Conservation (phyloP, 495 filamentous ascomycete species). For the Cenococcum geophilum region DNA sequence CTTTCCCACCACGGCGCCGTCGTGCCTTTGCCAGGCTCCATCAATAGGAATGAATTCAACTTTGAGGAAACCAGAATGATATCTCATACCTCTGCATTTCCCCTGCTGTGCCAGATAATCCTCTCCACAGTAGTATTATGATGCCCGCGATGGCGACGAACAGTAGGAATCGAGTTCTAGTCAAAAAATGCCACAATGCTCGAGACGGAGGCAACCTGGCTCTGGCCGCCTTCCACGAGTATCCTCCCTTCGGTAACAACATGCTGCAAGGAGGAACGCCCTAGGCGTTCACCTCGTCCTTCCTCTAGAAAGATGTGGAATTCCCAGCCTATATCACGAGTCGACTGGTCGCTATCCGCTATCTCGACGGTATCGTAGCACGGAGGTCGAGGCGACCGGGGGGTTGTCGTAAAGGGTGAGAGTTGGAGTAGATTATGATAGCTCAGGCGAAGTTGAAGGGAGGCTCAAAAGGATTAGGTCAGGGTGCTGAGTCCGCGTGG, state of each 20-base stretch:
- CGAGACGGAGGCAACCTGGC: slow-evolving; percentile 74
- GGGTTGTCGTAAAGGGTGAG: neutral
- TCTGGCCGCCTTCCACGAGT: slow-evolving; percentile 88
- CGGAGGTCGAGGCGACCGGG: neutral
- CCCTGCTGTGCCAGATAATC: slow-evolving; percentile 69
- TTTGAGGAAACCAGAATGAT: neutral
- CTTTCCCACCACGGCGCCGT: neutral
- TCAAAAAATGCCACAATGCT: slow-evolving; percentile 69
- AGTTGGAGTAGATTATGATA: neutral
- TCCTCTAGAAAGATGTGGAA: neutral
- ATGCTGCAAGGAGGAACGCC: slow-evolving; percentile 38
- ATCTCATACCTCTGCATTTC: slow-evolving; percentile 82
- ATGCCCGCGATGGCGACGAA: slow-evolving; percentile 65
- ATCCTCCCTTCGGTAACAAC: slow-evolving; percentile 80
- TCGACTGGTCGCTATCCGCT: neutral
- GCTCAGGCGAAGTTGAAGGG: slow-evolving; percentile 1
- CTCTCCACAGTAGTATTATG: slow-evolving; percentile 83
- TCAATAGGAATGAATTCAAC: neutral
- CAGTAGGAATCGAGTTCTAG: slow-evolving; percentile 72
- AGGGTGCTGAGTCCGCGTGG: neutral
- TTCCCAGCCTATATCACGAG: neutral
- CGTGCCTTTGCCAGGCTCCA: neutral
- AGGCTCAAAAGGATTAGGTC: neutral
- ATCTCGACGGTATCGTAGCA: neutral
- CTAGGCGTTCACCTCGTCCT: slow-evolving; percentile 6